Conservation (phyloP, 78 protist species). For the Dictyostelium firmibasis region DNA sequence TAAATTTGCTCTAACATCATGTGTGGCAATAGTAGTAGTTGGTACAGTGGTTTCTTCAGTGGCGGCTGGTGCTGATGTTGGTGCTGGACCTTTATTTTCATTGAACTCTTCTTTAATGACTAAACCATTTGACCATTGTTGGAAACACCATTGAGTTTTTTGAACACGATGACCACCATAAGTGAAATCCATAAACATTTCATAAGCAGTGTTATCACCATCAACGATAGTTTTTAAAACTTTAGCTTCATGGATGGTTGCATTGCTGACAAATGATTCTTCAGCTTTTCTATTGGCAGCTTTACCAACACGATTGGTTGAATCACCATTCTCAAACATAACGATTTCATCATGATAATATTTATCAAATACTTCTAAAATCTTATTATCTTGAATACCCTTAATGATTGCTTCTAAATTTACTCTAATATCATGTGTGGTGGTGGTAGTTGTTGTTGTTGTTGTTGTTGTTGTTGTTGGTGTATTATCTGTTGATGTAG, state of each 20-base stretch:
- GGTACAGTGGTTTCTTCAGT: no score
- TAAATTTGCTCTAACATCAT: no score
- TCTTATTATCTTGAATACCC: conserved; percentile 16
- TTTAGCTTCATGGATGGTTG: not conserved
- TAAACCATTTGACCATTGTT: conserved; percentile 30
- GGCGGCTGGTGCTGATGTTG: not conserved
- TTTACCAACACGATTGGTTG: conserved; percentile 4
- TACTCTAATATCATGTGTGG: not conserved
- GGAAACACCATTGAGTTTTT: conserved; percentile 23
- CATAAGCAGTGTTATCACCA: conserved; percentile 7
- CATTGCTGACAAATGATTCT: not conserved
- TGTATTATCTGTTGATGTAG: not conserved
- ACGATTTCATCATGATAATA: conserved; percentile 24
- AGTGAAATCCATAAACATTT: conserved; percentile 13
- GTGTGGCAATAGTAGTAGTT: no score
- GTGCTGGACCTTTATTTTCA: not conserved
- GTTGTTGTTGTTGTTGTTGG: not conserved
- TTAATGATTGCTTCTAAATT: not conserved
- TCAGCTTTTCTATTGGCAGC: not conserved
- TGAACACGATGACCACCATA: not conserved
- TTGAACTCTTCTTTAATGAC: conserved; percentile 25
- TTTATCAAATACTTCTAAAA: conserved; percentile 29
- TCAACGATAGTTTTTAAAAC: not conserved
- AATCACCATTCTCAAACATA: conserved; percentile 14
- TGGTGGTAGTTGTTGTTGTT: not conserved